These are phyloP conservation scores for Adiantum capillusveneris DNA, from an alignment of 75 land plant genomes.

Conservation along the genomic window DNA sequence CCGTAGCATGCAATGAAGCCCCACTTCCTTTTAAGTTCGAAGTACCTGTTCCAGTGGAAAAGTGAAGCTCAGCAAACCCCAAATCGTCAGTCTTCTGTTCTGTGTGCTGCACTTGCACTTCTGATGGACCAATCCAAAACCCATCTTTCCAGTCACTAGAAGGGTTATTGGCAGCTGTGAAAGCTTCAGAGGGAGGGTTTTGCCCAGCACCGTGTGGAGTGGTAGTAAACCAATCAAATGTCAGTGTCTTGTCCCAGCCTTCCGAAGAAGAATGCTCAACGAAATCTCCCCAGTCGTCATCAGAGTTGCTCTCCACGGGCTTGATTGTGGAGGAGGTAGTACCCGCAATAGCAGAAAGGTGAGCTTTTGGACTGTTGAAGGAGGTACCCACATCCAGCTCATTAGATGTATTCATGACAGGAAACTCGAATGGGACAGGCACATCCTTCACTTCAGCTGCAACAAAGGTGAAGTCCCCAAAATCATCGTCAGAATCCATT, in stretches of 20 bases:
- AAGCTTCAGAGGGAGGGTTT: too few species aligned
- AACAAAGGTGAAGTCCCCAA: constrained; percentile 3
- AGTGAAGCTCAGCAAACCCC: too few species aligned
- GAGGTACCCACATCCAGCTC: background rate
- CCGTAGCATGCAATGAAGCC: too few species aligned
- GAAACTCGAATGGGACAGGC: background rate
- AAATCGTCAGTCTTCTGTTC: too few species aligned
- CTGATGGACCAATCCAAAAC: too few species aligned
- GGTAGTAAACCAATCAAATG: background rate
- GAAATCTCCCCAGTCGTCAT: constrained; percentile 3
- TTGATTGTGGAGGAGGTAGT: background rate
- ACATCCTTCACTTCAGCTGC: background rate
- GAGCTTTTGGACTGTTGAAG: background rate
- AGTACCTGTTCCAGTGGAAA: too few species aligned
- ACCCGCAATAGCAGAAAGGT: background rate
- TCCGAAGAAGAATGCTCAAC: constrained; percentile 1
- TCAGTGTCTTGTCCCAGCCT: background rate
- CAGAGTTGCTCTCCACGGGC: background rate
- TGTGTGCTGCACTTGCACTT: too few species aligned
- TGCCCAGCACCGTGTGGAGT: too few species aligned
- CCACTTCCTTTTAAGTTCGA: too few species aligned
- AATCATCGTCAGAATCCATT: constrained; percentile 1
- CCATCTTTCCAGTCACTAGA: too few species aligned
- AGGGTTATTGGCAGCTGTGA: too few species aligned
- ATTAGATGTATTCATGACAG: background rate